A percentile compares a stretch with the other conserved stretches of the same genome.
Conservation (phyloP, 805 yeast genomes). For the Starmerella potacharoeniae region DNA sequence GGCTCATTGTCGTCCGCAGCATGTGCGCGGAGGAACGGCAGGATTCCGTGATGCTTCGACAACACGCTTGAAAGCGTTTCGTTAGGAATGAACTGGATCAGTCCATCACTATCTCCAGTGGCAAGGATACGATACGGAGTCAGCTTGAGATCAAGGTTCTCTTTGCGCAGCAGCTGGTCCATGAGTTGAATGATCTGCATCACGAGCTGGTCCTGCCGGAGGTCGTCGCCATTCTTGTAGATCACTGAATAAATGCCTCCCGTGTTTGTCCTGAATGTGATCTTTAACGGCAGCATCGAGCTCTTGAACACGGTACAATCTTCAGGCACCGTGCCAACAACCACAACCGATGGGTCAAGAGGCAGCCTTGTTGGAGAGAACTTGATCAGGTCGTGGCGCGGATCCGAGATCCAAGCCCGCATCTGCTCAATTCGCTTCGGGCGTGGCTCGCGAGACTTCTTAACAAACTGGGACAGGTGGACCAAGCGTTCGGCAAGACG, state of each 20-base stretch:
- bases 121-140: constrained; percentile 87
- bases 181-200: constrained; percentile 82
- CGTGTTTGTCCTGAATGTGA: constrained; percentile 52
- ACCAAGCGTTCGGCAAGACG: constrained; percentile 57
- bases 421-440: constrained; percentile 62
- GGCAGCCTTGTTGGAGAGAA: constrained; percentile 61
- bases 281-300: constrained; percentile 76
- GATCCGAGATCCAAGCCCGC: constrained; percentile 44
- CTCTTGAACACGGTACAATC: constrained; percentile 83
- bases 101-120: constrained; percentile 82
- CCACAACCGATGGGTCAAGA: constrained; percentile 63
- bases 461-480: constrained; percentile 51
- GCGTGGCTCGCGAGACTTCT: constrained; percentile 62
- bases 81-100: constrained; percentile 89
- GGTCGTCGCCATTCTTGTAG: constrained; percentile 92
- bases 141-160: constrained; percentile 75
- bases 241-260: constrained; percentile 59
- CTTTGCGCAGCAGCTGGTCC: constrained; percentile 80
- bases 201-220: constrained; percentile 94
- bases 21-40: constrained; percentile 56
- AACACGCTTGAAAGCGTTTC: constrained; percentile 75
- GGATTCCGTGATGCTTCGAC: constrained; percentile 60
- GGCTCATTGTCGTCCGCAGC: constrained; percentile 40
- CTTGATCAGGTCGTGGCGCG: constrained; percentile 30
- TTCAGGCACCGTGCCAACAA: constrained; percentile 67